phyloP scores from a whole-genome alignment of 305 asterid species.

The Rubia peregrina region DNA sequence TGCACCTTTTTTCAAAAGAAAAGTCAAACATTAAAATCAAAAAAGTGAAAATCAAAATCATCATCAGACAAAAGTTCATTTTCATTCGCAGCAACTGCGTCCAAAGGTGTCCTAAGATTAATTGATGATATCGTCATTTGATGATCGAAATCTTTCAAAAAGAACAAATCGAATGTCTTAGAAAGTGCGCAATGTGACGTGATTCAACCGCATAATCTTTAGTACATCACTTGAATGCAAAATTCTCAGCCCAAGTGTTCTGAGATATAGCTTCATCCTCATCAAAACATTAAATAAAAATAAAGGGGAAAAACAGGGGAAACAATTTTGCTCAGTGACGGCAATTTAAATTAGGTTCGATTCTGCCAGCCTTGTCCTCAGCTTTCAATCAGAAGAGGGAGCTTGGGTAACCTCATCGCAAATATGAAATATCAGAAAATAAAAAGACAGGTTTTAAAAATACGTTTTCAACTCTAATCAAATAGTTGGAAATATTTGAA shows the following conservation, averaged over 20 bases:
- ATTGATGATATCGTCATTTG: constrained; percentile 21
- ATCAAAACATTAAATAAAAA: not conserved
- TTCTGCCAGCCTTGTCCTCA: constrained; percentile 47
- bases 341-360: constrained; percentile 34
- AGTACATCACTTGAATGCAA: constrained; percentile 19
- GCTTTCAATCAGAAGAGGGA: constrained; percentile 39
- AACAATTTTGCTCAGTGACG: constrained; percentile 27
- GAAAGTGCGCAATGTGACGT: no score
- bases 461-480: no score
- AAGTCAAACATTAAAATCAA: no score
- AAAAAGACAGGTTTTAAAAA: no score
- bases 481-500: no score
- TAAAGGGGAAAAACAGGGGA: not conserved
- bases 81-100: constrained; percentile 28
- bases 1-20: no score
- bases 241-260: constrained; percentile 39
- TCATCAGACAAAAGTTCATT: constrained; percentile 22
- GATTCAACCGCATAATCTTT: constrained; percentile 30
- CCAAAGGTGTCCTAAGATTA: constrained; percentile 41
- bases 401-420: constrained; percentile 37
- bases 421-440: not conserved
- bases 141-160: not conserved
- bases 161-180: no score
- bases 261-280: constrained; percentile 28
- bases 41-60: not conserved